phyloP scores from a whole-genome alignment of 2,329 filamentous ascomycete genomes.

The Elsinoe batatas region DNA sequence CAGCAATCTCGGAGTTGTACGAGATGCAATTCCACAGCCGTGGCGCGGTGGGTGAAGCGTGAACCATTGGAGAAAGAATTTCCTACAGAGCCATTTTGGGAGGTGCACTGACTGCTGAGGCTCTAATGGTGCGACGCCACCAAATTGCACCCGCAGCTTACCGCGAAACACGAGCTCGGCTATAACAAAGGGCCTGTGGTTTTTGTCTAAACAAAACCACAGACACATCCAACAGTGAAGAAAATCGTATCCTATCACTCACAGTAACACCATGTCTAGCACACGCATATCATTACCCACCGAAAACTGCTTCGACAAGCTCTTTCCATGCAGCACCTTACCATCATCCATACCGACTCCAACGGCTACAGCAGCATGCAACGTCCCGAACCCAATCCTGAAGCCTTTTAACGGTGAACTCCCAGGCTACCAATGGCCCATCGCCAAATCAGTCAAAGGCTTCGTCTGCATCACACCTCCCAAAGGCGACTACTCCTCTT shows the following conservation, averaged over 20 bases:
- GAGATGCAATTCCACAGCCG: not conserved
- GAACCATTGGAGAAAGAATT: not conserved
- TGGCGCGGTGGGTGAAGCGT: not conserved
- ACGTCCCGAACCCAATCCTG: not conserved
- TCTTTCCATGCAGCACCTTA: not conserved
- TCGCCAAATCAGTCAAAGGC: not conserved
- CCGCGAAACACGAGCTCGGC: not conserved
- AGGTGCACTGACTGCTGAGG: not conserved
- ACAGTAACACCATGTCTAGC: not conserved
- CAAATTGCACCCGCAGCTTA: slow-evolving; percentile 7
- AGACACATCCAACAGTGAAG: not conserved
- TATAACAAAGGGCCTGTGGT: not conserved
- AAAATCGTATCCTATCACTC: not conserved
- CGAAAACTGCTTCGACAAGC: not conserved
- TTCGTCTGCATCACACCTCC: slow-evolving; percentile 11
- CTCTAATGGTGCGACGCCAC: slow-evolving; percentile 6
- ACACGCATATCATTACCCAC: not conserved
- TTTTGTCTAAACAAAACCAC: not conserved
- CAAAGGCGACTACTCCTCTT: not conserved
- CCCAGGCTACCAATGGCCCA: slow-evolving; percentile 8
- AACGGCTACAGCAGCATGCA: slow-evolving; percentile 3
- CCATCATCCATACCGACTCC: not conserved
- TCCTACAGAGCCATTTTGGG: not conserved
- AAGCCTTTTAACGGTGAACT: not conserved
- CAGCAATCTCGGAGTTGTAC: no score